Conservation (phyloP, 352 stramenopile species). For the Phytophthora niederhauseri region DNA sequence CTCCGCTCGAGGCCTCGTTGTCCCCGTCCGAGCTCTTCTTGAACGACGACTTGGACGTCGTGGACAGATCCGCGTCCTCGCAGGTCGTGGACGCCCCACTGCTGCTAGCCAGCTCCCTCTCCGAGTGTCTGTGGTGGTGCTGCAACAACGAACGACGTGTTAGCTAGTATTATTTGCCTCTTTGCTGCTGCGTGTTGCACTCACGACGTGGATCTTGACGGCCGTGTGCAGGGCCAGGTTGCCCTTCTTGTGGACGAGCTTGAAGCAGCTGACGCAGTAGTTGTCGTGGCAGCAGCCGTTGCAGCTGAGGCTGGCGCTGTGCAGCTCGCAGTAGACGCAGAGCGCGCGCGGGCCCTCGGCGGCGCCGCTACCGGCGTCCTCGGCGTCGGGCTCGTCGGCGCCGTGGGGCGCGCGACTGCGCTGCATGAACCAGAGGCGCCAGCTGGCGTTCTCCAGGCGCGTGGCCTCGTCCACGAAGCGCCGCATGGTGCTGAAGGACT, state of each 20-base stretch:
- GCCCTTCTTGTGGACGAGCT: conserved; percentile 88
- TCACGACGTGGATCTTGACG: conserved; percentile 54
- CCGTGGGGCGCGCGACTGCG: conserved; percentile 17
- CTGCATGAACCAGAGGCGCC: conserved; percentile 85
- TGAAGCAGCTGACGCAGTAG: conserved; percentile 90
- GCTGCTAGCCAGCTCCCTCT: conserved; percentile 27
- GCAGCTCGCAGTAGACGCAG: conserved; percentile 86
- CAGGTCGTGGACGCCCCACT: conserved; percentile 31
- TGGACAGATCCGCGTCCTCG: conserved; percentile 42
- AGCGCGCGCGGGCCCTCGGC: conserved; percentile 14
- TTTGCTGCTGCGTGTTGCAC: conserved; percentile 4
- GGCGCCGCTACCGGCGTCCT: conserved; percentile 19
- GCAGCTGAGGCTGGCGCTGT: conserved; percentile 72
- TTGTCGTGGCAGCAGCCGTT: conserved; percentile 86
- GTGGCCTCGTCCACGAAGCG: conserved; percentile 84
- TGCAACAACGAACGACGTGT: background rate
- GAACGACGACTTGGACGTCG: conserved; percentile 23
- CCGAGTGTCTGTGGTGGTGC: conserved; percentile 15
- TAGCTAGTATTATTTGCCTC: too few species aligned
- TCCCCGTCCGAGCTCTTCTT: conserved; percentile 33
- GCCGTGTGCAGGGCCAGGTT: conserved; percentile 82
- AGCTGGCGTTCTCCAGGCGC: conserved; percentile 85
- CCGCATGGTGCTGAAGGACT: conserved; percentile 89
- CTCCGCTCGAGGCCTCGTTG: background rate
- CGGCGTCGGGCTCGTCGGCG: conserved; percentile 32